Conservation (phyloP, 2,329 filamentous ascomycete genomes). For the Cercospora sojina region DNA sequence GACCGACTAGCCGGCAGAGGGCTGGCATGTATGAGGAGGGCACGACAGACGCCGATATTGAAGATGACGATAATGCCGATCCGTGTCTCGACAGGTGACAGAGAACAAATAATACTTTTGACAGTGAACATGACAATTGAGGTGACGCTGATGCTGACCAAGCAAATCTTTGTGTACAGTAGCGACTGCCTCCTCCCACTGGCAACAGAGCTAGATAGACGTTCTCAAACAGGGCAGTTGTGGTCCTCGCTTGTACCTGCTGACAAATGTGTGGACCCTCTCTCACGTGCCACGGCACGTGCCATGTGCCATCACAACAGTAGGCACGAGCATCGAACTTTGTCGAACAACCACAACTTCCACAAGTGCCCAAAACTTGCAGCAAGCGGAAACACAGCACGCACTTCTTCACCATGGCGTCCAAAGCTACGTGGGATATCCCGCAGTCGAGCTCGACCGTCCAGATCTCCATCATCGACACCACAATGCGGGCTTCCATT, state of each 20-base stretch:
- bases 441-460: constrained; percentile 8
- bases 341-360: neutral
- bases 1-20: neutral
- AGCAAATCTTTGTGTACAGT: neutral
- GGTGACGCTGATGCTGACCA: constrained; percentile 1
- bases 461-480: constrained; percentile 8
- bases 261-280: neutral
- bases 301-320: too few species aligned
- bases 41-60: neutral
- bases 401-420: neutral
- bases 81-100: neutral
- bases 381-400: neutral
- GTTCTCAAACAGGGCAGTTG: neutral
- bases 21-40: neutral
- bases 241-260: neutral
- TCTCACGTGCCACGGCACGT: too few species aligned
- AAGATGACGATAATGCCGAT: constrained; percentile 1
- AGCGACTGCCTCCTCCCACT: neutral
- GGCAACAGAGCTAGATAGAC: neutral
- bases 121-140: constrained; percentile 6
- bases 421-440: neutral
- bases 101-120: constrained; percentile 5
- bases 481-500: neutral
- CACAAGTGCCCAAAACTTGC: neutral
- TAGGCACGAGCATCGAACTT: neutral